phyloP scores from a whole-genome alignment of 257 asterid species.

The Solanum chiquidenum region DNA sequence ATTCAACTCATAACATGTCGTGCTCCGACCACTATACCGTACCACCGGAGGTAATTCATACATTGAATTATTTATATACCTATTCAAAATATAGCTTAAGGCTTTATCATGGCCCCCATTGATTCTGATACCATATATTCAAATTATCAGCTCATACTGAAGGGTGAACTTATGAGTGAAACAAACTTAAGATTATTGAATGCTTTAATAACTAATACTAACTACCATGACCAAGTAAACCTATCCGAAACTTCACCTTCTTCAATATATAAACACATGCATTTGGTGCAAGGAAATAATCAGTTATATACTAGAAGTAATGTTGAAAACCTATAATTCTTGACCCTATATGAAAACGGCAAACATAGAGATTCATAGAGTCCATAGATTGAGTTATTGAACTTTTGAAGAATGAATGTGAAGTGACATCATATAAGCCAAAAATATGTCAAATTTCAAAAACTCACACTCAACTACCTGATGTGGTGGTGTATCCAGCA shows the following conservation, averaged over 20 bases:
- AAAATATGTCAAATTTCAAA: background rate
- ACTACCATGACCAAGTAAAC: background rate
- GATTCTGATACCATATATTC: background rate
- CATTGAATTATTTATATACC: background rate
- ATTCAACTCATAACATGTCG: background rate
- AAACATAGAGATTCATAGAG: background rate
- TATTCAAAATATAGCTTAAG: background rate
- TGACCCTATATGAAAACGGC: background rate
- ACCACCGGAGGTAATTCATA: background rate
- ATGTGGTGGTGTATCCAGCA: background rate
- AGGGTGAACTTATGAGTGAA: background rate
- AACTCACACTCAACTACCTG: background rate
- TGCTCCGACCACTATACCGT: background rate
- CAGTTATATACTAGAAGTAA: background rate
- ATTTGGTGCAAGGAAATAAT: no score
- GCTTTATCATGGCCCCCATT: background rate
- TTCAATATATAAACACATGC: background rate
- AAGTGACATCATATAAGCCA: background rate
- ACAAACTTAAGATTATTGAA: background rate
- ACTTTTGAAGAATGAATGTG: background rate
- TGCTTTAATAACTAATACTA: background rate
- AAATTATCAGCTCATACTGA: background rate
- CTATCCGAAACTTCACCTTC: background rate
- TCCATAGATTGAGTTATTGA: background rate
- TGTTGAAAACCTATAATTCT: background rate